Conservation (phyloP, 192 early-diverging fungal species). For the Chytriomyces confervae region DNA sequence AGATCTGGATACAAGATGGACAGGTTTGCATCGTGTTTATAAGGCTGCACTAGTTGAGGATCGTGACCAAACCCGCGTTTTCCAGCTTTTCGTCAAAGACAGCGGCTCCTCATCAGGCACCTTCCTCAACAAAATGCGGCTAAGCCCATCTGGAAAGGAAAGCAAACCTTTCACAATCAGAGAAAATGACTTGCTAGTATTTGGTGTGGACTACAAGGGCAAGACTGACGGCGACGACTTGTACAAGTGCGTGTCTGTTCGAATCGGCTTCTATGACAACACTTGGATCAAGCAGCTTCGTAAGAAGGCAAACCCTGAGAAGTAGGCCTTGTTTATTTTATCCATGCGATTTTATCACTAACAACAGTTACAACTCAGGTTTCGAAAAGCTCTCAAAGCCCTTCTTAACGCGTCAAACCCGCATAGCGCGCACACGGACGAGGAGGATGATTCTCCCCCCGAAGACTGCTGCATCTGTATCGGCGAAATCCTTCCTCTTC, state of each 20-base stretch:
- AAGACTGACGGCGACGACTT: slow-evolving; percentile 62
- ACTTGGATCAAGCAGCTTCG: slow-evolving; percentile 54
- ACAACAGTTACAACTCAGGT: slow-evolving; percentile 31
- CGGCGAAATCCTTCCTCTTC: slow-evolving; percentile 57
- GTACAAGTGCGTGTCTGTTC: slow-evolving; percentile 54
- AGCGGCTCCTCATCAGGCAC: slow-evolving; percentile 97
- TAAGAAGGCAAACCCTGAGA: slow-evolving; percentile 59
- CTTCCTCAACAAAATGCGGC: slow-evolving; percentile 93
- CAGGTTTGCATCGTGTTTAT: slow-evolving; percentile 42
- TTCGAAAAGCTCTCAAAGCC: slow-evolving; percentile 54
- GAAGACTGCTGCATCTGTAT: slow-evolving; percentile 69
- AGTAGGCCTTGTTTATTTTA: slow-evolving; percentile 37
- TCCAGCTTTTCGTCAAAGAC: slow-evolving; percentile 89
- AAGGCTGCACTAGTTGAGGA: too few species aligned
- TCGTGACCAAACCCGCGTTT: too few species aligned
- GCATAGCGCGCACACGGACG: slow-evolving; percentile 36
- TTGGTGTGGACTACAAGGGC: slow-evolving; percentile 67
- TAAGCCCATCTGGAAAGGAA: slow-evolving; percentile 85
- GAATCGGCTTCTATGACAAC: slow-evolving; percentile 58
- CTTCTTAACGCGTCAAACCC: slow-evolving; percentile 64
- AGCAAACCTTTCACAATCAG: slow-evolving; percentile 78
- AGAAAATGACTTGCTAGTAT: slow-evolving; percentile 63
- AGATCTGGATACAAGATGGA: slow-evolving; percentile 85
- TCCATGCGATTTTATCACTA: background rate
- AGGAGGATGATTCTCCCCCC: slow-evolving; percentile 37